phyloP scores from a whole-genome alignment of 805 yeast species.

The Candida schatavii region DNA sequence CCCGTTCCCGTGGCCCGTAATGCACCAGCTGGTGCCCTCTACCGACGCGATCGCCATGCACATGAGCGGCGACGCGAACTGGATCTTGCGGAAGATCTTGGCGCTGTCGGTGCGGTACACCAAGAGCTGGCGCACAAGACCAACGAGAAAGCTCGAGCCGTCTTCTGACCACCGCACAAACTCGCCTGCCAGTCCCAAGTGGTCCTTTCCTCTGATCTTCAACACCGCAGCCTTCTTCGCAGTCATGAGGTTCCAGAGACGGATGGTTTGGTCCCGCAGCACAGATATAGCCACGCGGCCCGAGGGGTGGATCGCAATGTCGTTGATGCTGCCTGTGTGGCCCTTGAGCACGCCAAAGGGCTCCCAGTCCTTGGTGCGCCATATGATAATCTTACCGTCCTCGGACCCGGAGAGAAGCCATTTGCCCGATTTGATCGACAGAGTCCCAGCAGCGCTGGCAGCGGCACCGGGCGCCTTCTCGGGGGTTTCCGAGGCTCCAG shows the following conservation, averaged over 20 bases:
- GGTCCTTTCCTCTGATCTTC: conserved; percentile 67
- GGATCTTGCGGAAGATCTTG: conserved; percentile 51
- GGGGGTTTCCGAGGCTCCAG: neutral
- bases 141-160: conserved; percentile 78
- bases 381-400: conserved; percentile 83
- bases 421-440: conserved; percentile 53
- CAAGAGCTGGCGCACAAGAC: conserved; percentile 60
- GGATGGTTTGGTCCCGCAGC: conserved; percentile 76
- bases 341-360: conserved; percentile 84
- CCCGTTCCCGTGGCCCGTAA: conserved; percentile 73
- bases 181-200: conserved; percentile 62
- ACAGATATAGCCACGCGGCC: conserved; percentile 90
- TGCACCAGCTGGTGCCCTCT: conserved; percentile 53
- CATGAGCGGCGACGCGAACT: conserved; percentile 61
- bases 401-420: conserved; percentile 92
- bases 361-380: conserved; percentile 99
- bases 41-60: conserved; percentile 52
- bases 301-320: conserved; percentile 83
- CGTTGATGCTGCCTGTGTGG: conserved; percentile 79
- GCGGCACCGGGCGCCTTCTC: neutral
- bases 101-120: conserved; percentile 66
- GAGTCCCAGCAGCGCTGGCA: neutral
- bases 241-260: conserved; percentile 96
- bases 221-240: conserved; percentile 86
- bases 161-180: conserved; percentile 62